These are phyloP conservation scores for Crotalaria pallida DNA, from an alignment of 306 rosid genomes.

Conservation along the genomic window DNA sequence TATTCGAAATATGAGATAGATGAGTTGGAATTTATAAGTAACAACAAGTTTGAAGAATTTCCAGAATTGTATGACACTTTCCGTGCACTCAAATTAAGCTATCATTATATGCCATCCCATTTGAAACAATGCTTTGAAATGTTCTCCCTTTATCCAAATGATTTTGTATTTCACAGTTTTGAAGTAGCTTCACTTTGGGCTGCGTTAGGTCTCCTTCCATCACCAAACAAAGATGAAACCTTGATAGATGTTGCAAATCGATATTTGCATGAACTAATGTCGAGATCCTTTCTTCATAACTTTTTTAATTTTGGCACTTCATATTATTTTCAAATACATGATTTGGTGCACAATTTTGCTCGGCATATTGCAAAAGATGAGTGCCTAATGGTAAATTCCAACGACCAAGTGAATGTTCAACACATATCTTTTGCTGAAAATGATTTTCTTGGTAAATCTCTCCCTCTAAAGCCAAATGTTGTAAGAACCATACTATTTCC, in stretches of 20 bases:
- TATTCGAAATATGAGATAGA: not conserved
- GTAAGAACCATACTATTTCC: conserved; percentile 1
- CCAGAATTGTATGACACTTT: too few species aligned
- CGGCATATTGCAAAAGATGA: not conserved
- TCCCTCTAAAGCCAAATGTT: not conserved
- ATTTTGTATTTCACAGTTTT: too few species aligned
- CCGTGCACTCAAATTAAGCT: too few species aligned
- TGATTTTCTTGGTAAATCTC: not conserved
- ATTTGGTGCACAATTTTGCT: not conserved
- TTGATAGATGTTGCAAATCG: too few species aligned
- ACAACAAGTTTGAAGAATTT: too few species aligned
- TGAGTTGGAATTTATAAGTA: too few species aligned
- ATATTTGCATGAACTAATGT: not conserved
- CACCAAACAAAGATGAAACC: too few species aligned
- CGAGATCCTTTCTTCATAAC: conserved; percentile 14
- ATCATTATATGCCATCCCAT: too few species aligned
- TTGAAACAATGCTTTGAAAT: too few species aligned
- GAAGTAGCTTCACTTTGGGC: too few species aligned
- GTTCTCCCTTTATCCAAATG: too few species aligned
- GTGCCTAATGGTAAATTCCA: not conserved
- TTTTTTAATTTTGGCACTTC: not conserved
- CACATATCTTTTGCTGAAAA: not conserved
- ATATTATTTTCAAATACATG: not conserved
- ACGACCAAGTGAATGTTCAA: not conserved
- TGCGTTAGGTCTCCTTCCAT: too few species aligned